Conservation (phyloP, 2,329 filamentous ascomycete genomes). For the Spiromastix sp. region DNA sequence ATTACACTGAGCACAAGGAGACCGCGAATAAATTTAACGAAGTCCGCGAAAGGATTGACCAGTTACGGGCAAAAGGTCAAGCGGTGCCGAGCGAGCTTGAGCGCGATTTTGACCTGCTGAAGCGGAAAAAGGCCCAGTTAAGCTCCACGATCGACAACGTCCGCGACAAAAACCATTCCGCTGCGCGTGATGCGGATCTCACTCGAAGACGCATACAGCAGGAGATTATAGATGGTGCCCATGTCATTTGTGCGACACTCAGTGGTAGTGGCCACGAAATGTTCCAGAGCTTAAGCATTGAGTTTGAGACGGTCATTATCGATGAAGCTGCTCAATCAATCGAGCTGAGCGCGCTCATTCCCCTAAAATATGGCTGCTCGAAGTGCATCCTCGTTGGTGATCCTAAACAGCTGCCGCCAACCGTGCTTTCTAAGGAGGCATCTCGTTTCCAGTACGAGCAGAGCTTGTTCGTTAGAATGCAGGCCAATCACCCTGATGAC, state of each 20-base stretch:
- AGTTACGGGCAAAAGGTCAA: conserved; percentile 46
- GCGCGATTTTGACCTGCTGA: conserved; percentile 66
- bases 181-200: conserved; percentile 75
- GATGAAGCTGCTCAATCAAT: conserved; percentile 98
- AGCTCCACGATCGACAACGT: conserved; percentile 77
- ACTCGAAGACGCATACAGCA: conserved; percentile 77
- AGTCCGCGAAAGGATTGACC: conserved; percentile 61
- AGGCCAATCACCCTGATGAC: conserved; percentile 76
- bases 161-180: conserved; percentile 75
- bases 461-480: conserved; percentile 97
- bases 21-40: conserved; percentile 57
- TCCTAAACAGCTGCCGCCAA: conserved; percentile 92
- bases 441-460: conserved; percentile 92
- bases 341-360: conserved; percentile 90
- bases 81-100: conserved; percentile 45
- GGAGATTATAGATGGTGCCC: conserved; percentile 77
- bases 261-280: conserved; percentile 96
- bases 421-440: conserved; percentile 87
- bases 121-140: conserved; percentile 63
- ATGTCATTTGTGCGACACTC: conserved; percentile 89
- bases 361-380: conserved; percentile 90
- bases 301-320: conserved; percentile 97
- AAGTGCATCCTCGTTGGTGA: conserved; percentile 97
- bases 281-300: conserved; percentile 86
- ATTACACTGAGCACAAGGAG: conserved; percentile 59